These are phyloP conservation scores for Gracilaria gracilis DNA, from an alignment of 23 red algal species.

Conservation along the genomic window DNA sequence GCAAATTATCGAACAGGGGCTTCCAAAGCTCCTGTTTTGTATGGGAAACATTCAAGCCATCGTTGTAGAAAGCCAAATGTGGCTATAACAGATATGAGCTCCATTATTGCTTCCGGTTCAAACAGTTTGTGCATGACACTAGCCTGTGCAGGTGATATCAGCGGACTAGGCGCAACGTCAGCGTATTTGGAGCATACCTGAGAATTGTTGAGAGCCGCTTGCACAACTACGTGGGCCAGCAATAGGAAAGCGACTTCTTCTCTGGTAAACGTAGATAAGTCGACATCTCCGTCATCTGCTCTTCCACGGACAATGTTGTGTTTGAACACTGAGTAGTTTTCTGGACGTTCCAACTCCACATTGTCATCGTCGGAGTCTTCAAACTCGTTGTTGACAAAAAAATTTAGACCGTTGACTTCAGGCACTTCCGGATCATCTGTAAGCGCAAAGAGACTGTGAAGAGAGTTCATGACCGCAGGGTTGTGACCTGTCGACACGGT, in stretches of 20 bases:
- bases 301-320: neutral
- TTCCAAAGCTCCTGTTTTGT: constrained; percentile 56
- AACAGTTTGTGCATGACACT: constrained; percentile 38
- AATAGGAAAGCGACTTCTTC: constrained; percentile 59
- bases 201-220: too few relatives aligned
- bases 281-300: neutral
- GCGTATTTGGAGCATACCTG: constrained; percentile 20
- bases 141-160: constrained; percentile 34
- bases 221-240: constrained; percentile 54
- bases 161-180: constrained; percentile 18
- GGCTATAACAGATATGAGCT: too few relatives aligned
- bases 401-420: constrained; percentile 50
- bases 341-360: neutral
- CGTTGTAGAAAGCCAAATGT: too few relatives aligned
- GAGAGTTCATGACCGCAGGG: neutral
- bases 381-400: constrained; percentile 19
- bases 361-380: constrained; percentile 24
- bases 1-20: constrained; percentile 54
- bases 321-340: neutral
- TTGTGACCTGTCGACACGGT: neutral
- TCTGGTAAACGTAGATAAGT: constrained; percentile 25
- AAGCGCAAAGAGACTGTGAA: constrained; percentile 8
- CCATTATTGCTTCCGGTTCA: constrained; percentile 54
- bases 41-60: too few relatives aligned
- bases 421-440: constrained; percentile 50